Base-by-base conservation (phyloP, 2,329 filamentous ascomycete genomes). In the Talaromyces sp. region DNA sequence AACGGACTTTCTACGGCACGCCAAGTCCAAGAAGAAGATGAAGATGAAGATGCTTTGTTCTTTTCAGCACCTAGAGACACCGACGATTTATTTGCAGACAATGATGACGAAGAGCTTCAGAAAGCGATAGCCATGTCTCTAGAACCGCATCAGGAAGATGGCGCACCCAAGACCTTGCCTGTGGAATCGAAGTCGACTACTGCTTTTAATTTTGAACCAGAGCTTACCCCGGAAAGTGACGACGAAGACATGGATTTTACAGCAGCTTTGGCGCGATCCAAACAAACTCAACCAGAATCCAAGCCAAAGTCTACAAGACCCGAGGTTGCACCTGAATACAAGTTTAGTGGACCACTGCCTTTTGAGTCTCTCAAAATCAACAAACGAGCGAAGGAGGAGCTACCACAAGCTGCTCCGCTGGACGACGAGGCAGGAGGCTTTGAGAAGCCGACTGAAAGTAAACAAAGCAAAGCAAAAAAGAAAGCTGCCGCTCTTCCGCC, bases 41-140 rank as follows among this genome's bases (percentile, higher is more conserved):
- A 78, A 45, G 81, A 84, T 62, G 77, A 84, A 3, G 81, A 87
- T 57, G 81, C 84, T 2, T 77, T 89, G 1, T 89, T 89, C 68
- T 79, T 89, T 35, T 79, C 83, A 62, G 11, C 79, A 77, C 71
- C 78, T 79, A 64, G 74, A 79, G 50, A 74, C 78, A 9, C 79
- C 7, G 82, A 87, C 33, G 85, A 85, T 0, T 76, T 92, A 1
- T 90, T 90, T 66, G 70, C 68, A 3, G 70, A 70, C 57, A 64
- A 70, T 16, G 87, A 91, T 45, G 90, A 93, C 19, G 88, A 91
- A 68, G 92, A 97, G 60, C 82, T 98, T 6, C 87, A 87, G 66
- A 85, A 84, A 67, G 93, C 94, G 13, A 97, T 98, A 72, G 90
- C 90, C 1, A 83, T 98, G 77, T 98, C 94, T 5, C 79, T 98